Evolutionary conservation across 2,329 filamentous ascomycete species (phyloP).

Genomic region (Stachybotrys echinatus): DNA sequence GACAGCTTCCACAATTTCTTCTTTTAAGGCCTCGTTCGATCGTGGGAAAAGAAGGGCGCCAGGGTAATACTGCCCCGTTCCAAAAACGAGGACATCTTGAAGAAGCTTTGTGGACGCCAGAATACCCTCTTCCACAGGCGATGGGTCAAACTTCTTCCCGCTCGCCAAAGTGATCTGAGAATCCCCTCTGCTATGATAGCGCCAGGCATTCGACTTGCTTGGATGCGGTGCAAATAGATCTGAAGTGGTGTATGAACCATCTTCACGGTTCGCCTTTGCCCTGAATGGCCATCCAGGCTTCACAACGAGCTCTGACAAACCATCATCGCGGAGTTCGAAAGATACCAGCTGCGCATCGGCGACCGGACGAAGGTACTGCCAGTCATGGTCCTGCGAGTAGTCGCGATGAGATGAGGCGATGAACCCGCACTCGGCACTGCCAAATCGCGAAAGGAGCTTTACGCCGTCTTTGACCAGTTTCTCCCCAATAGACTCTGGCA

Average conservation of each 20-base stretch:
- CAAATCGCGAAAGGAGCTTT: constrained; percentile 56
- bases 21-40: constrained; percentile 17
- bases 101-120: constrained; percentile 35
- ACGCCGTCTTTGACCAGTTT: constrained; percentile 43
- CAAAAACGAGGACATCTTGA: constrained; percentile 55
- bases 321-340: constrained; percentile 39
- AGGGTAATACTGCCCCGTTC: constrained; percentile 48
- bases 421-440: constrained; percentile 63
- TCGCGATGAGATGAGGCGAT: constrained; percentile 56
- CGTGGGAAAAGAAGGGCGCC: constrained; percentile 50
- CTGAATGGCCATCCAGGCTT: constrained; percentile 51
- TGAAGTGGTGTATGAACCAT: constrained; percentile 57
- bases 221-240: constrained; percentile 57
- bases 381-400: constrained; percentile 48
- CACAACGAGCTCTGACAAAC: constrained; percentile 50
- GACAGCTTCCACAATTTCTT: constrained; percentile 32
- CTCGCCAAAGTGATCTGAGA: constrained; percentile 57
- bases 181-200: constrained; percentile 57
- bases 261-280: constrained; percentile 50
- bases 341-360: constrained; percentile 22
- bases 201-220: constrained; percentile 49
- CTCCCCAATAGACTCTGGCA: constrained; percentile 48
- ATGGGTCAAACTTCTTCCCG: constrained; percentile 65
- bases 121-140: constrained; percentile 52
- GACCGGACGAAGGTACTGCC: constrained; percentile 51